Base-by-base conservation (phyloP, 768 basidiomycete genomes). In the Amylocystis lapponica region DNA sequence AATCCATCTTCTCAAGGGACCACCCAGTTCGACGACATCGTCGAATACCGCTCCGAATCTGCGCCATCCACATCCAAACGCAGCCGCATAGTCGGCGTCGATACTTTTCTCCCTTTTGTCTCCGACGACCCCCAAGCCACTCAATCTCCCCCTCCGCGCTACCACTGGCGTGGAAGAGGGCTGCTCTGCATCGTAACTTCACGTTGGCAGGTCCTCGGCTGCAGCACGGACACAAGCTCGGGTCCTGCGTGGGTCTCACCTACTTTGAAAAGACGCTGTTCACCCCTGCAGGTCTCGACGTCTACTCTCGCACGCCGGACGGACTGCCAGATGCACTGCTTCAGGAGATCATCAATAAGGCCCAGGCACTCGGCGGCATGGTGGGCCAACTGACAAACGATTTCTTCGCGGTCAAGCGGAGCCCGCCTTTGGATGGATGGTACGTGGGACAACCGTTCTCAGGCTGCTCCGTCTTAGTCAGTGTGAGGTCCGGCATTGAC, bases 191-290 rank as follows among this genome's bases (percentile, higher is more conserved):
- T 67, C 46, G 59, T 63, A 2, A 54, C 62, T 36, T 67, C 65
- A 9, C 58, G 64, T 26, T 71, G 69, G 70, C 65, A 70, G 54
- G 52, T 70, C 5, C 50, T 71, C 11, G 70, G 67, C 3, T 66
- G 58, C 43, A 52, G 45, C 46, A 29, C 33, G 23, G 46, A 37
- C 21, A 17, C 45, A 16, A 39, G 32, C 9, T 36, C 41, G 22
- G 16, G 21, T 14, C 36, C 39, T 7, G 53, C 47, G 14, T 62
- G 56, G 56, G 53, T 26, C 50, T 62, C 13, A 58, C 54, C 53
- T 69, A 59, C 55, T 70, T 71, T 54, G 67, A 67, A 26, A 63
- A 60, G 47, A 69, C 70, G 10, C 56, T 70, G 13, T 71, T 71
- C 60, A 70, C 70, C 1, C 68, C 70, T 5, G 65, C 67, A 16